Conservation (phyloP, 768 basidiomycete species). For the Pleurotus djamor region DNA sequence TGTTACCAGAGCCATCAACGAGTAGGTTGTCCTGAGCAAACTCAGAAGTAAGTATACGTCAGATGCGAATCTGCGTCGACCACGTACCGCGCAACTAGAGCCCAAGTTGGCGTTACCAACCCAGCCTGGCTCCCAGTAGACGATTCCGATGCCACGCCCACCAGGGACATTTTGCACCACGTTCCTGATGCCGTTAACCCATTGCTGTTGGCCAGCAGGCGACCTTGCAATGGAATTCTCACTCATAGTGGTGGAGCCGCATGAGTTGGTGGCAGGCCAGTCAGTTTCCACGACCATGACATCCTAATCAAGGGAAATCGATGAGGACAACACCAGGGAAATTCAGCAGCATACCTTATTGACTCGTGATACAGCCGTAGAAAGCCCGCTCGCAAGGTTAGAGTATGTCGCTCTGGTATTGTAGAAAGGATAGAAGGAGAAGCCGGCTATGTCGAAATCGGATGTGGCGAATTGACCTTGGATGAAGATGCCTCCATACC, state of each 20-base stretch:
- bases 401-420: slow-evolving; percentile 52
- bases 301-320: slow-evolving; percentile 23
- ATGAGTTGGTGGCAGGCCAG: slow-evolving; percentile 46
- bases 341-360: slow-evolving; percentile 36
- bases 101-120: slow-evolving; percentile 50
- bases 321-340: background rate
- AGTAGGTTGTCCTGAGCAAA: slow-evolving; percentile 42
- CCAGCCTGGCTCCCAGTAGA: slow-evolving; percentile 74
- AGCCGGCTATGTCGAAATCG: slow-evolving; percentile 58
- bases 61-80: background rate
- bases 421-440: slow-evolving; percentile 69
- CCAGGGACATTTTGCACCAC: slow-evolving; percentile 45
- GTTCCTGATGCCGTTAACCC: slow-evolving; percentile 48
- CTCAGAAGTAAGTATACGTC: background rate
- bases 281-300: slow-evolving; percentile 65
- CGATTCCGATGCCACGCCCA: slow-evolving; percentile 44
- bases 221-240: slow-evolving; percentile 45
- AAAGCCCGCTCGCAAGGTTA: slow-evolving; percentile 48
- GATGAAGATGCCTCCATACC: slow-evolving; percentile 51
- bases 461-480: slow-evolving; percentile 43
- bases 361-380: slow-evolving; percentile 43
- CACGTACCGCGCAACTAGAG: slow-evolving; percentile 36
- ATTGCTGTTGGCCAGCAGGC: slow-evolving; percentile 48
- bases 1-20: slow-evolving; percentile 46
- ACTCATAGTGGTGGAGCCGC: slow-evolving; percentile 43